These are phyloP conservation scores for Picea sitchensis DNA, from an alignment of 75 land plant genomes.

Conservation along the genomic window DNA sequence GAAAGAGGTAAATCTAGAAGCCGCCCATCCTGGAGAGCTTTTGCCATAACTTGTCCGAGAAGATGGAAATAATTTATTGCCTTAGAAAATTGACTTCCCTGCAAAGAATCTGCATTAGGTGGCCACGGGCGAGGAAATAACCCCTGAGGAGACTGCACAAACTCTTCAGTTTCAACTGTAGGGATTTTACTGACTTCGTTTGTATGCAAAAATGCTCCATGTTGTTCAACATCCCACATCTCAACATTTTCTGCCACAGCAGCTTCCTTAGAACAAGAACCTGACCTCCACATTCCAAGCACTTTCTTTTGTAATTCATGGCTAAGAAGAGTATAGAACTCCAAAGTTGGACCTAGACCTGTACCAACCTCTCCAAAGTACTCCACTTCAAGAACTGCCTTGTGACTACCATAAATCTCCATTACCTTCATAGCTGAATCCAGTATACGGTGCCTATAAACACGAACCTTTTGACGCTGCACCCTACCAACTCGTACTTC, in stretches of 20 bases:
- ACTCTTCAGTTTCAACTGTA: slow-evolving; percentile 15
- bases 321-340: slow-evolving; percentile 87
- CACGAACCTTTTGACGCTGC: slow-evolving; percentile 73
- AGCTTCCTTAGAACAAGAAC: slow-evolving; percentile 7
- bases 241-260: neutral
- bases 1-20: slow-evolving; percentile 76
- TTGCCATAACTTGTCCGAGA: slow-evolving; percentile 71
- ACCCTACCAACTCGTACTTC: slow-evolving; percentile 27
- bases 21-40: slow-evolving; percentile 83
- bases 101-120: slow-evolving; percentile 5
- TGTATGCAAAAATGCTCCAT: neutral
- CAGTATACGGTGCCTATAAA: slow-evolving; percentile 54
- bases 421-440: slow-evolving; percentile 86
- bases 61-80: slow-evolving; percentile 53
- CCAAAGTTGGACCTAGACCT: slow-evolving; percentile 93
- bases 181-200: neutral
- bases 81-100: slow-evolving; percentile 34
- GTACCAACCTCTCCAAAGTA: slow-evolving; percentile 87
- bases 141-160: slow-evolving; percentile 39
- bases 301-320: slow-evolving; percentile 73
- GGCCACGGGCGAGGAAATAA: slow-evolving; percentile 86
- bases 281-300: slow-evolving; percentile 68
- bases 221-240: neutral
- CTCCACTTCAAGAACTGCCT: slow-evolving; percentile 70
- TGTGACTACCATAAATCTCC: slow-evolving; percentile 49